A percentile compares a stretch with the other conserved stretches of the same genome.
phyloP scores from a whole-genome alignment of 345 rosid genomes.

The Euclidium syriacum region DNA sequence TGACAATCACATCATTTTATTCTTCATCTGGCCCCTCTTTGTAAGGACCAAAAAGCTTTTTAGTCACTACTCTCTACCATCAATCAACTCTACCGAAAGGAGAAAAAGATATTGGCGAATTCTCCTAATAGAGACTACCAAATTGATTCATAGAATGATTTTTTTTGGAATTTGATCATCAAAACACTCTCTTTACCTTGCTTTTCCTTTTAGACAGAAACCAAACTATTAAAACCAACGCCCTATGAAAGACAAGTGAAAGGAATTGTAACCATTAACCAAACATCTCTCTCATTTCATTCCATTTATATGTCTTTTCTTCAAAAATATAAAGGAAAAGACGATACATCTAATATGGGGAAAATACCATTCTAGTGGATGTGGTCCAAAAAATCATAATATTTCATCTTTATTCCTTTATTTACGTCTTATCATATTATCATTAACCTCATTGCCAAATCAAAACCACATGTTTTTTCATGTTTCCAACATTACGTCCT shows the following conservation, averaged over 20 bases:
- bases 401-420: slow-evolving; percentile 7
- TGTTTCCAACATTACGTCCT: slow-evolving; percentile 6
- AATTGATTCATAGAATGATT: slow-evolving; percentile 10
- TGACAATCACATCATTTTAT: slow-evolving; percentile 22
- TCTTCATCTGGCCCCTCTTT: slow-evolving; percentile 25
- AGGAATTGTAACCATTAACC: slow-evolving; percentile 8
- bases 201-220: slow-evolving; percentile 10
- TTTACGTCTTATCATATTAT: slow-evolving; percentile 14
- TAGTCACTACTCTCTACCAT: slow-evolving; percentile 16
- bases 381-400: slow-evolving; percentile 20
- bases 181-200: neutral
- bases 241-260: neutral
- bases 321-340: neutral
- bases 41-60: slow-evolving; percentile 26
- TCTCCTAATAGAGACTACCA: slow-evolving; percentile 14
- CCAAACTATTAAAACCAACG: slow-evolving; percentile 3
- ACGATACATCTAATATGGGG: slow-evolving; percentile 21
- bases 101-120: slow-evolving; percentile 7
- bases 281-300: slow-evolving; percentile 24
- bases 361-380: slow-evolving; percentile 12
- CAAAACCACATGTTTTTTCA: slow-evolving; percentile 14
- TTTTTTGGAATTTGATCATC: slow-evolving; percentile 13
- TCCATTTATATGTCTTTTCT: slow-evolving; percentile 21
- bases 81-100: slow-evolving; percentile 25
- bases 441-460: slow-evolving; percentile 11